Evolutionary conservation across 495 filamentous ascomycete species (phyloP), one percentile per base, ranked within the genome.

Genomic region (Penicillium goetzii): DNA sequence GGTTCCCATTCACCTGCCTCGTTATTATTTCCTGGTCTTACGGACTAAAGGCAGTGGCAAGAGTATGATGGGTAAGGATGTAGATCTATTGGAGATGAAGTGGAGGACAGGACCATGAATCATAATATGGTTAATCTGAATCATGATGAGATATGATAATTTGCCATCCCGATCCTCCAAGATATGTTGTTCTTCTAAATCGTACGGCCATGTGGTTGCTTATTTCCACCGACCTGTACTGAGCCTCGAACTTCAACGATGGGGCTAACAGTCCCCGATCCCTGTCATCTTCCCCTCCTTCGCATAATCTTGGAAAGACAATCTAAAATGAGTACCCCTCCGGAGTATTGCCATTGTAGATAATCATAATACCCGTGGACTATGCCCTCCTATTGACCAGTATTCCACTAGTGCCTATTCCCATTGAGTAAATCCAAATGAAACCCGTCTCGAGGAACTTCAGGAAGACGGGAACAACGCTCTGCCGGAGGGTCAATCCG

Each of bases 381-480:
- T 21, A 47, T 25, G 3, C 41, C 15, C 6, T n/a, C n/a, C 8
- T 47, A 3, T 47, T 23, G 21, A 47, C 43, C 19, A 17, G 19
- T 47, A 23, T 23, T 21, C n/a, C 17, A 21, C 1, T 43, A 19
- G 10, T 21, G 41, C 34, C 12, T 14, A 12, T 36, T 36, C 34
- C 34, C 34, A 36, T 36, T 10, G 12, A 36, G 12, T 14, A 32
- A 17, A 41, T 28, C 21, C 10, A 56, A 34, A 40, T 12, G 23
- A 32, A 28, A 26, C 21, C 23, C 28, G 21, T 40, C 36, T 41
- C 47, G 25, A 40, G 9, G 32, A 14, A 17, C n/a, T n/a, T n/a
- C n/a, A n/a, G n/a, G n/a, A 36, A 32, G 9, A 32, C 30, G 23
- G 60, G 60, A 62, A 62, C 53, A 62, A 32, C 30, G 23, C 60